Evolutionary conservation across 805 yeast species (phyloP).

Genomic region (Maudiozyma barnettii): DNA sequence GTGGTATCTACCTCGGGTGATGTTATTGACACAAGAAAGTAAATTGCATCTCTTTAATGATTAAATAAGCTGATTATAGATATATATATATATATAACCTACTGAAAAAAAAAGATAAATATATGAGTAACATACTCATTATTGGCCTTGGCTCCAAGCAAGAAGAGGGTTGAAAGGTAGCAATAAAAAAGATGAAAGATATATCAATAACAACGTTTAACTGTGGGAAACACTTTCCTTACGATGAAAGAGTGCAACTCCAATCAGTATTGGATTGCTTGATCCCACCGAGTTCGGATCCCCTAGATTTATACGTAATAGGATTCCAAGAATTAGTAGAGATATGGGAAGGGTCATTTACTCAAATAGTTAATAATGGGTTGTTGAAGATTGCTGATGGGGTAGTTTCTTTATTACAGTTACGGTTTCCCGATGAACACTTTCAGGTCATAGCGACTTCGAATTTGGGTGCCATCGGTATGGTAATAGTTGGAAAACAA

Average conservation of each 20-base stretch:
- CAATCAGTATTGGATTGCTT: conserved; percentile 27
- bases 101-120: too few species aligned
- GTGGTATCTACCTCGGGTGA: conserved; percentile 19
- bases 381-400: conserved; percentile 31
- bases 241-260: conserved; percentile 26
- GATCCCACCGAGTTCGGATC: conserved; percentile 24
- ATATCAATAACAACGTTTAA: conserved; percentile 39
- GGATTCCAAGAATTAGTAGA: conserved; percentile 61
- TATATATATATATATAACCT: background rate
- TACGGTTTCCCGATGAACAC: conserved; percentile 27
- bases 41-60: background rate
- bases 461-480: conserved; percentile 51
- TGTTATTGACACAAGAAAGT: conserved; percentile 16
- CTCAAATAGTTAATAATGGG: conserved; percentile 28
- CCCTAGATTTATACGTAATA: conserved; percentile 40
- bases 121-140: too few species aligned
- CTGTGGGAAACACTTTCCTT: conserved; percentile 41
- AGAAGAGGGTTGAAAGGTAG: background rate
- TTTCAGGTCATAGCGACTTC: conserved; percentile 37
- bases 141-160: background rate
- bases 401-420: conserved; percentile 29
- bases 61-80: background rate
- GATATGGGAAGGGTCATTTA: conserved; percentile 44
- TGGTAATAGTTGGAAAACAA: conserved; percentile 40
- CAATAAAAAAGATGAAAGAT: conserved; percentile 11